Evolutionary conservation across 306 rosid species (phyloP).

Genomic region (Delonix regia): DNA sequence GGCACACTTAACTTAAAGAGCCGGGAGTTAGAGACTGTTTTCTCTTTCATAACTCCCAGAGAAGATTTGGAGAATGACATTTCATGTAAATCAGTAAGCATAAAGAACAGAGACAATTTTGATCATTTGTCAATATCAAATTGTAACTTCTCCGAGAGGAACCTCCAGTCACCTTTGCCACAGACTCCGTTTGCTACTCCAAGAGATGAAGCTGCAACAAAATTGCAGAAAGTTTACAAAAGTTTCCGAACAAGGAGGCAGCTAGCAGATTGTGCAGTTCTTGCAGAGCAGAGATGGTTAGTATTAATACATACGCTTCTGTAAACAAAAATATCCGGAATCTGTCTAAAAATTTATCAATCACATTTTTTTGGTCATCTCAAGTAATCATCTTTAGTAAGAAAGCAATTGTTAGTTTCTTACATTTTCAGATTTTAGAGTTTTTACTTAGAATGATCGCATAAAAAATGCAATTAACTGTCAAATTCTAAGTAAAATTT

Average conservation of each 20-base stretch:
- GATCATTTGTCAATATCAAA: constrained; percentile 26
- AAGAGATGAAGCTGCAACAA: constrained; percentile 64
- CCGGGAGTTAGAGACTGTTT: constrained; percentile 36
- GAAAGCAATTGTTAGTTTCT: neutral
- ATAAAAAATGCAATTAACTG: neutral
- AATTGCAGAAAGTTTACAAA: constrained; percentile 85
- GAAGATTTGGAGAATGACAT: constrained; percentile 40
- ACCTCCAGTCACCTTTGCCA: constrained; percentile 18
- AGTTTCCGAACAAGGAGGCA: constrained; percentile 80
- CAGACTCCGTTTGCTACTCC: constrained; percentile 21
- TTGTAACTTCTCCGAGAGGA: constrained; percentile 32
- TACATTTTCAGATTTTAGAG: neutral
- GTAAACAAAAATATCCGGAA: neutral
- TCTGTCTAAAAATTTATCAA: neutral
- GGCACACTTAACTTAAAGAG: constrained; percentile 40
- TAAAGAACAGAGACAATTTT: constrained; percentile 23
- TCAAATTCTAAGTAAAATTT: neutral
- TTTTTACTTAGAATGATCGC: neutral
- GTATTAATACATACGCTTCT: constrained; percentile 3
- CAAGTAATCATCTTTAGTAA: neutral
- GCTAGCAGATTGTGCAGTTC: constrained; percentile 84
- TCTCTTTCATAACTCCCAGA: constrained; percentile 36
- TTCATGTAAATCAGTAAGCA: constrained; percentile 31
- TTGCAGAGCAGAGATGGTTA: constrained; percentile 88
- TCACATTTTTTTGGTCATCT: neutral